phyloP scores from a whole-genome alignment of 2,329 filamentous ascomycete species.

The Diaporthe vexans region DNA sequence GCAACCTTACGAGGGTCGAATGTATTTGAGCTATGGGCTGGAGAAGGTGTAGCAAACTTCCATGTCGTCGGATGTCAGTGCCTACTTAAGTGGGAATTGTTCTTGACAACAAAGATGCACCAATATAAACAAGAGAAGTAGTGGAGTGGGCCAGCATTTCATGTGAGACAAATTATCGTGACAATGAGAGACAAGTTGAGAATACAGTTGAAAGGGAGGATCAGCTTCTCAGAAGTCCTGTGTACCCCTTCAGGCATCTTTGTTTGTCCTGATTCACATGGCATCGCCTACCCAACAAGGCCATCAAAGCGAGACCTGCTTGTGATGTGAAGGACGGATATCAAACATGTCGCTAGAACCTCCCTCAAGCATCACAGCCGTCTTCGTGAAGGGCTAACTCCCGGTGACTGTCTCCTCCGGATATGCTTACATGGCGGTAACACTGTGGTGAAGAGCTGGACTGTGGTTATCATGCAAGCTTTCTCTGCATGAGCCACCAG shows the following conservation, averaged over 20 bases:
- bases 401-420: background rate
- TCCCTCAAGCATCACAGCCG: background rate
- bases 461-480: background rate
- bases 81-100: background rate
- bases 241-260: background rate
- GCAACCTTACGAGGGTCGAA: constrained; percentile 5
- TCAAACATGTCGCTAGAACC: background rate
- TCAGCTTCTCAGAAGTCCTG: background rate
- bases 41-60: no score
- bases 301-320: background rate
- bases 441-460: no score
- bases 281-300: background rate
- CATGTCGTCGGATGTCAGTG: background rate
- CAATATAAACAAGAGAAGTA: no score
- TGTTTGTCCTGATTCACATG: background rate
- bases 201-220: background rate
- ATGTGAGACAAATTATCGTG: background rate
- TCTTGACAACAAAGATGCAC: background rate
- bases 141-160: background rate
- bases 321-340: background rate
- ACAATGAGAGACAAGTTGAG: background rate
- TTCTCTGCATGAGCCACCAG: background rate
- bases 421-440: background rate
- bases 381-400: no score
- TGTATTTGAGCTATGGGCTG: background rate